Percentiles rank a stretch among this genome's conserved stretches.
Conservation (phyloP, 805 yeast genomes). For the Yarrowia divulgata region DNA sequence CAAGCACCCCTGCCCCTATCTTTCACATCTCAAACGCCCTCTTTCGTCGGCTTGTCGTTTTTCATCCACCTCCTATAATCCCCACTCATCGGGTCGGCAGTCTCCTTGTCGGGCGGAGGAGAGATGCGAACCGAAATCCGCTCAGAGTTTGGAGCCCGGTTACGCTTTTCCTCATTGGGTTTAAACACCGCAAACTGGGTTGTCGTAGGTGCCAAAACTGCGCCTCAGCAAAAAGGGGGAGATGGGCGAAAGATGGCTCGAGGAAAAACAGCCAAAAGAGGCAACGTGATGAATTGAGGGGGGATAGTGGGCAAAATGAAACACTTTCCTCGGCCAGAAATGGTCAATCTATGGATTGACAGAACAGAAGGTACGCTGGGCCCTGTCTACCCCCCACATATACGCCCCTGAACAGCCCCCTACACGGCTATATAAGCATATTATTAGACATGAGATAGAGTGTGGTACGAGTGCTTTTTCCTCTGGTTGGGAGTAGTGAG, state of each 20-base stretch:
- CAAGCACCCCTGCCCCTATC: not conserved
- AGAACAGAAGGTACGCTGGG: too few relatives aligned
- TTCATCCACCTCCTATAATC: not conserved
- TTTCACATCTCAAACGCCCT: not conserved
- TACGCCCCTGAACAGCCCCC: not conserved
- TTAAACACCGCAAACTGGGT: constrained; percentile 33
- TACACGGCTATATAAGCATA: constrained; percentile 35
- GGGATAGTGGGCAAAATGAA: too few relatives aligned
- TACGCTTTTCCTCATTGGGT: constrained; percentile 7
- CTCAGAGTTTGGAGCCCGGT: constrained; percentile 18
- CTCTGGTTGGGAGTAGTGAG: constrained; percentile 9
- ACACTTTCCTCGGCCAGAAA: not conserved
- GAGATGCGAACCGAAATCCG: not conserved
- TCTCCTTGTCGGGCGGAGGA: not conserved
- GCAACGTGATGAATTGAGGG: not conserved
- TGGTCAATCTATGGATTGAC: too few relatives aligned
- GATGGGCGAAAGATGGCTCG: not conserved
- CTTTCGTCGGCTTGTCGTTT: too few relatives aligned
- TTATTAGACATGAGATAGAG: constrained; percentile 22
- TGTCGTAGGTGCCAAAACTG: constrained; percentile 18
- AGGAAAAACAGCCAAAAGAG: constrained; percentile 16
- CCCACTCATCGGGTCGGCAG: not conserved
- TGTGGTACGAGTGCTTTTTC: not conserved
- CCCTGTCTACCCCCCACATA: not conserved
- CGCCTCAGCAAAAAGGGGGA: constrained; percentile 23